Base-by-base conservation (phyloP, 768 basidiomycete species). In the Boletus pseudo-olivaceus region DNA sequence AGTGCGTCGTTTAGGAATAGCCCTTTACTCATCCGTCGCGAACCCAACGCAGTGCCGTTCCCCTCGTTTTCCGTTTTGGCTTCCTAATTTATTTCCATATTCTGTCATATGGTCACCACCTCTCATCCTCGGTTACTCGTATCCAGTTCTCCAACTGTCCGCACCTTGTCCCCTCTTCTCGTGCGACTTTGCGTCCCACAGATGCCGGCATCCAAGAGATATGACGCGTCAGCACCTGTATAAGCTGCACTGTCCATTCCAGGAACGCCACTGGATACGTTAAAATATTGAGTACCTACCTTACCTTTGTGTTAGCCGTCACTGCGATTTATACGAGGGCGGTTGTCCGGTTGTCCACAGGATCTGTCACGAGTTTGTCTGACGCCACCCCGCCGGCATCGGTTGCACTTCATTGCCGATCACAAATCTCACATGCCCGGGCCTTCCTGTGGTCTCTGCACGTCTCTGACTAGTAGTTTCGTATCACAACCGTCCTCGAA, bases 341-440 rank as follows among this genome's bases (percentile, higher is more conserved):
- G 23, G 23, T 23, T 23, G 23, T 23, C 23, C 8, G 37, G n/a
- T 7, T 4, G n/a, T 37, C 52, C 32, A 55, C 53, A 39, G 54
- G 35, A 38, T 38, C 12, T 10, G 17, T 27, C 14, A 23, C 4
- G 12, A 34, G 8, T 32, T 32, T 4, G 2, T 5, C 3, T 5
- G 11, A 41, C 29, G 37, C 54, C 48, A 40, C 41, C 33, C 46
- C 50, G 30, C 45, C 54, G 62, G 61, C 54, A 37, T 26, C 58
- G 47, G 51, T 48, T 19, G 49, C 41, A 34, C 15, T 7, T 41
- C 26, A 38, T 41, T 33, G 26, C 57, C 57, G 56, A 9, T 35
- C 23, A 23, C 23, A 20, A 10, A 6, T 20, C 12, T 46, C 43
- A 17, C 17, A 26, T 41, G 40, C 15, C n/a, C n/a, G n/a, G n/a